Evolutionary conservation across 805 yeast genomes (phyloP), one percentile per base, ranked within the genome.

Genomic region (Wickerhamomyces tratensis): DNA sequence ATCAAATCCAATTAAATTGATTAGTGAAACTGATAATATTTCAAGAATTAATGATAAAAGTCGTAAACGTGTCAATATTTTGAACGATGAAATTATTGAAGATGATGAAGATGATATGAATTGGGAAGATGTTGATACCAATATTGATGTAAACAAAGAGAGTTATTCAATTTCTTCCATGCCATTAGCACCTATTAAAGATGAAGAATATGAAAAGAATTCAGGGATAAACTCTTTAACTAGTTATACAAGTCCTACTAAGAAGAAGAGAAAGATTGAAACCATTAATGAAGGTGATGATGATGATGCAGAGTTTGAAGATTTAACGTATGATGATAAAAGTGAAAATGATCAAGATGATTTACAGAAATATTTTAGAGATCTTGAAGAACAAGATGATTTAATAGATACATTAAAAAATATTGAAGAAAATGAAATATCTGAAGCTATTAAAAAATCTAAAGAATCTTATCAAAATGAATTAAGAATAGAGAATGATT

Each of bases 91-190:
- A 7, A 61, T 47, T 33, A 58, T 51, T 25, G 54, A 53, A 2
- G 64, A 58, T 20, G 66, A 57, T 1, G 66, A 57, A 12, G 69
- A 61, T 34, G 74, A 67, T 12, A 63, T 70, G 27, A 88, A 79
- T 36, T 80, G 85, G 80, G 89, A 84, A 51, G 94, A 85, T 48
- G 83, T 84, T 5, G 71, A 69, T 11, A 43, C 72, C 8, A 58
- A 61, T 30, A 44, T 53, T 1, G 51, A 52, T 37, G 45, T 43
- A 35, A 46, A 49, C 10, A 46, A 46, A 13, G 61, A 59, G 39
- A 67, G 67, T 48, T 67, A 60, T 39, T 69, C 79, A 3, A 56
- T 73, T 9, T 64, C 64, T 39, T 61, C 71, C 2, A 54, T 68
- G 25, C 61, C 68, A n/a, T 49, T 68, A 37, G 67, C 72, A 5